Base-by-base conservation (phyloP, 129 eudicot species). In the Pseudognaphalium luteoalbum region DNA sequence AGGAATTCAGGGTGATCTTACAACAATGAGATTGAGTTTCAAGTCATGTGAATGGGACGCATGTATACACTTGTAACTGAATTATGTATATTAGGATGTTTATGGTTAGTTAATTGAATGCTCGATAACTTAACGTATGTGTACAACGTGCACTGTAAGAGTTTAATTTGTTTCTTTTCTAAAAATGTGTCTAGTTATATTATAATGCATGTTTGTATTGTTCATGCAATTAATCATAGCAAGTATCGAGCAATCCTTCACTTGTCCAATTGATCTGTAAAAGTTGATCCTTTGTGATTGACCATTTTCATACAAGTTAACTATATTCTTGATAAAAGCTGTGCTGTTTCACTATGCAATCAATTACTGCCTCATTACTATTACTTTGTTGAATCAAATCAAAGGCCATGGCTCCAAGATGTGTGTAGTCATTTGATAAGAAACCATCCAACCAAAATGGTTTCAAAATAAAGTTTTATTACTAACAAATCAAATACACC, bases 341-440 rank as follows among this genome's bases (percentile, higher is more conserved):
- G 73, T 66, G 47, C 63, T 63, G 51, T 59, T 76, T 65, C 25
- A 21, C 60, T 21, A 50, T 81, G 72, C 66, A 57, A 80, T 76
- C 72, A 64, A 64, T 64, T 76, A 41, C 74, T 66, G 39, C 83
- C 77, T 75, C 75, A 67, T 85, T 82, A 71, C 41, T 75, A 28
- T 85, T 82, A 71, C 41, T 75, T 20, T 76, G 84, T 75, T 82
- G 51, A 76, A 78, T 85, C 86, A 81, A 59, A 79, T 79, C 83
- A 76, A 37, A 35, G 60, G 62, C 60, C 68, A 68, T 76, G 75
- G 41, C 76, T 69, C 58, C 19, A 68, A 69, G 75, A 21, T 58
- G 72, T 75, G 73, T 66, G 41, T 66, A 54, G 83, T 74, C 78
- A 77, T 52, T 20, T 81, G 71, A 82, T 74, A 73, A 42, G 79